A percentile compares a stretch with the other conserved stretches of the same genome.
Conservation (phyloP, 2,329 filamentous ascomycete species). For the Teratosphaeria viscida region DNA sequence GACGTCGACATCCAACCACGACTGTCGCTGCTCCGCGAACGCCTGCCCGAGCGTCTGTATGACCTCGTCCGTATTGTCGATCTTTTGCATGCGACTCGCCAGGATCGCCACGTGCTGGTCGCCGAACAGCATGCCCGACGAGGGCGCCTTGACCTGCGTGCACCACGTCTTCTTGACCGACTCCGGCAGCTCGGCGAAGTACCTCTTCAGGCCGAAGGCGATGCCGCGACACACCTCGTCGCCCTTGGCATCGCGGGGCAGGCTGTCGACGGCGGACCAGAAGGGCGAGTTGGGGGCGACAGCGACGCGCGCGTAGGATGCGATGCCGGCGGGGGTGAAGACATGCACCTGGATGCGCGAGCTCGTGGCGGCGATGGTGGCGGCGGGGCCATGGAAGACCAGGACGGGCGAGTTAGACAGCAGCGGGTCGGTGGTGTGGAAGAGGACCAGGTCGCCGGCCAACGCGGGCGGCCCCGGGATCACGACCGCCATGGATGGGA, state of each 20-base stretch:
- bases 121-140: constrained; percentile 61
- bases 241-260: constrained; percentile 89
- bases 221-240: constrained; percentile 86
- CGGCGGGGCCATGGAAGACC: constrained; percentile 71
- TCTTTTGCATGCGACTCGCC: constrained; percentile 70
- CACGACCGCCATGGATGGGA: constrained; percentile 63
- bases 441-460: constrained; percentile 74
- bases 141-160: constrained; percentile 40
- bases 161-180: constrained; percentile 62
- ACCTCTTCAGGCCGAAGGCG: constrained; percentile 87
- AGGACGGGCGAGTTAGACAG: constrained; percentile 73
- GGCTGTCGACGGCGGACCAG: constrained; percentile 78
- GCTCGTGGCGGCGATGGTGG: constrained; percentile 77
- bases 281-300: constrained; percentile 86
- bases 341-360: constrained; percentile 93
- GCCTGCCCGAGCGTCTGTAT: constrained; percentile 64
- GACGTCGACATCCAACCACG: constrained; percentile 79
- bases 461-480: constrained; percentile 64
- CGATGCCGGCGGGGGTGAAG: constrained; percentile 78
- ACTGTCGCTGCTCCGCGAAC: constrained; percentile 69
- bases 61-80: constrained; percentile 65
- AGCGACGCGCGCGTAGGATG: constrained; percentile 82
- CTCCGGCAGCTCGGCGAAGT: constrained; percentile 78
- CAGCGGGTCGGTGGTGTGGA: constrained; percentile 76
- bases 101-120: constrained; percentile 90